These are phyloP conservation scores for Rosa multiflora DNA, from an alignment of 306 rosid species.

Conservation along the genomic window DNA sequence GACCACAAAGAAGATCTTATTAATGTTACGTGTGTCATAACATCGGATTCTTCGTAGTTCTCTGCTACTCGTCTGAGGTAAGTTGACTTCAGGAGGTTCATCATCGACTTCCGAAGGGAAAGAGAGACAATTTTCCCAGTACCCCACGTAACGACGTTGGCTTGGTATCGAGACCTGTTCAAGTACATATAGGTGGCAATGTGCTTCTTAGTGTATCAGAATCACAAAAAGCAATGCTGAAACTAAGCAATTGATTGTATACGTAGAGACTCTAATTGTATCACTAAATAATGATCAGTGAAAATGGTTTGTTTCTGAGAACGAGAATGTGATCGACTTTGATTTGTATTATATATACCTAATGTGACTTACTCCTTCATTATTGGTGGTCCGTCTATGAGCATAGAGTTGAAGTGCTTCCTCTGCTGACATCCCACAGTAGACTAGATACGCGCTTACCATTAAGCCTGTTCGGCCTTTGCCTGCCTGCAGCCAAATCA, in stretches of 20 bases:
- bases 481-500: conserved; percentile 78
- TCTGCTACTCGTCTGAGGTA: conserved; percentile 69
- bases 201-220: background rate
- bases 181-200: background rate
- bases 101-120: conserved; percentile 37
- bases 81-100: conserved; percentile 45
- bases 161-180: conserved; percentile 96
- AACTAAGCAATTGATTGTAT: background rate
- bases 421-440: conserved; percentile 78
- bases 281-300: background rate
- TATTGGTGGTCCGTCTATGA: conserved; percentile 82
- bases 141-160: conserved; percentile 84
- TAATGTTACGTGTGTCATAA: conserved; percentile 69
- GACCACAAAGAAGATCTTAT: conserved; percentile 68
- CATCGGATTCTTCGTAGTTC: conserved; percentile 77
- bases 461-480: conserved; percentile 96
- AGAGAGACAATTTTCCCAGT: conserved; percentile 62
- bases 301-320: conserved; percentile 14
- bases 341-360: conserved; percentile 42
- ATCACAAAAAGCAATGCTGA: background rate
- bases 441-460: conserved; percentile 78
- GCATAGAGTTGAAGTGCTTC: conserved; percentile 92
- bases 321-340: background rate
- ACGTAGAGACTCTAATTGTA: conserved; percentile 2
- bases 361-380: conserved; percentile 91